Conservation (phyloP, 495 filamentous ascomycete species). For the Glarea lozoyensis region DNA sequence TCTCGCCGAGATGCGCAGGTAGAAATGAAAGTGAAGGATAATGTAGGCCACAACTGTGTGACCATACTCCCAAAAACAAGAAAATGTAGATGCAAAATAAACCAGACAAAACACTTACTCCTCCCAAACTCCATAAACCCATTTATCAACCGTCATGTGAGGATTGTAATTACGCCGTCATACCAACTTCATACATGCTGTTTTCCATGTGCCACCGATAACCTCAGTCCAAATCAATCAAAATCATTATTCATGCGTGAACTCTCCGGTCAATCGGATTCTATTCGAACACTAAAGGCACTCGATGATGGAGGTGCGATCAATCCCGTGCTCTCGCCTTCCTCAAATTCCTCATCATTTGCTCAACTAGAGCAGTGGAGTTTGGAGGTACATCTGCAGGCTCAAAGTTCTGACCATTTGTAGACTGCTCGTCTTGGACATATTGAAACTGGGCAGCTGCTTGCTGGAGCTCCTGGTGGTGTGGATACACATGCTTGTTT, state of each 20-base stretch:
- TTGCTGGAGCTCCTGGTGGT: constrained; percentile 12
- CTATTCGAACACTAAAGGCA: no score
- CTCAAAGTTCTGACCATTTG: constrained; percentile 12
- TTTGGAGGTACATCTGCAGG: constrained; percentile 33
- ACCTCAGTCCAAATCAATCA: no score
- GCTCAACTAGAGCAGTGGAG: constrained; percentile 38
- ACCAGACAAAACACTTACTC: neutral
- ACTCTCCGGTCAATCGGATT: no score
- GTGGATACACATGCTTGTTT: constrained; percentile 8
- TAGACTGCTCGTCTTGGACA: constrained; percentile 6
- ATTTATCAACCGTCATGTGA: neutral
- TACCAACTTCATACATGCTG: no score
- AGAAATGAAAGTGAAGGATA: neutral
- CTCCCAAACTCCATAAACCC: neutral
- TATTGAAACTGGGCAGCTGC: neutral
- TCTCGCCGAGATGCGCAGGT: no score
- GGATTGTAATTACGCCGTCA: no score
- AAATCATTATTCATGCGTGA: no score
- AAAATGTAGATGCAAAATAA: neutral
- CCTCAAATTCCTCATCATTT: constrained; percentile 35
- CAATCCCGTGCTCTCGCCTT: constrained; percentile 11
- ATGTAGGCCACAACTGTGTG: no score
- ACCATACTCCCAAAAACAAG: no score
- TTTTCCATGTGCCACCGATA: no score
- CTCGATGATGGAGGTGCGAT: neutral